Evolutionary conservation across 1,284 basidiomycete genomes (phyloP), one percentile per base, ranked within the genome.

Genomic region (Cryptococcus neoformans): DNA sequence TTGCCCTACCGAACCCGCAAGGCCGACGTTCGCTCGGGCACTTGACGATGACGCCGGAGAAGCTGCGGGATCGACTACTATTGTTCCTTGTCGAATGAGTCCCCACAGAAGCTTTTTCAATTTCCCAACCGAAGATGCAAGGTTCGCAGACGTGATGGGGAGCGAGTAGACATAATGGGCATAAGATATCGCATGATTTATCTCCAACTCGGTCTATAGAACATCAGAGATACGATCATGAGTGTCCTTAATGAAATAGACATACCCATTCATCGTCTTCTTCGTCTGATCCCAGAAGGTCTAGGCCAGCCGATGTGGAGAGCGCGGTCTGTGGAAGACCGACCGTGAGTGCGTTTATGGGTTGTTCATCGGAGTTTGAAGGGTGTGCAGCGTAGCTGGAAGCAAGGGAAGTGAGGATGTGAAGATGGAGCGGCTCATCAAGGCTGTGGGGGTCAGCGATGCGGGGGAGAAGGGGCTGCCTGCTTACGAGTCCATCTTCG

Each of bases 171-270:
- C 69, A 51, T 77, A 77, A 58, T 71, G 71, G 9, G 73, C 69
- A 48, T 70, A 77, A 6, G 74, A 74, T 62, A 76, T 71, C 28
- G 70, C 72, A 54, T 74, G 71, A 61, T 77, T 75, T 58, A 72
- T 59, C 53, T 74, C 70, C 46, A 69, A 70, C 46, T 74, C 70
- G 53, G 56, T 64, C 74, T 74, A 49, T 36, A 42, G 35, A 1
- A 0, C 37, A 37, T 53, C 9, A 8, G 16, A 35, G 12, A 28
- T 46, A 41, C 62, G 42, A 50, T 51, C 35, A 44, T 14, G 47
- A 14, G 11, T n/a, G 38, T 28, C 4, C 45, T 14, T 11, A 17
- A 14, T 10, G 17, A 47, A 11, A 44, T 37, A 8, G 10, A 51
- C 68, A 45, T 37, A 69, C 67, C 70, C 69, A 72, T 57, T 56